A percentile compares a stretch with the other conserved stretches of the same genome.
phyloP scores from a whole-genome alignment of 306 rosid genomes.

The Prosopis cineraria region DNA sequence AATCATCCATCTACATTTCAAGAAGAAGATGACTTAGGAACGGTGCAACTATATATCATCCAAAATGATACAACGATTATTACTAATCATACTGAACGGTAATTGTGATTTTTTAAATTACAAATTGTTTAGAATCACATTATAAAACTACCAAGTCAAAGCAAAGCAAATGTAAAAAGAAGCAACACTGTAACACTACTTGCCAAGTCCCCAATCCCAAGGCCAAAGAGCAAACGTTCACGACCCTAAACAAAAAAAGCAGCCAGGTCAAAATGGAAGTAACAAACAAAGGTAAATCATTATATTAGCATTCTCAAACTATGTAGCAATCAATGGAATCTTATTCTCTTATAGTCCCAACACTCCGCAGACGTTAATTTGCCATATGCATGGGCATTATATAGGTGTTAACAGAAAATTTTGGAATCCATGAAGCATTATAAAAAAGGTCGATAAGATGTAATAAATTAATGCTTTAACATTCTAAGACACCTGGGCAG shows the following conservation, averaged over 20 bases:
- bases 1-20: constrained; percentile 92
- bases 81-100: background rate
- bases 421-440: constrained; percentile 1
- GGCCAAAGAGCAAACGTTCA: constrained; percentile 64
- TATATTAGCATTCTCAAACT: background rate
- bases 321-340: background rate
- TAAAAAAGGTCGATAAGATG: background rate
- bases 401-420: background rate
- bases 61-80: constrained; percentile 32
- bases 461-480: background rate
- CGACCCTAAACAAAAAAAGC: constrained; percentile 77
- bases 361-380: constrained; percentile 1
- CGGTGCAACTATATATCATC: constrained; percentile 17
- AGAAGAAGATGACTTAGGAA: constrained; percentile 40
- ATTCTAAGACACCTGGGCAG: background rate
- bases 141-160: constrained; percentile 33
- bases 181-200: constrained; percentile 34
- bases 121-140: constrained; percentile 26
- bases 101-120: background rate
- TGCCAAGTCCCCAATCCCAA: constrained; percentile 63
- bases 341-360: background rate
- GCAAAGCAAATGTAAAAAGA: constrained; percentile 37
- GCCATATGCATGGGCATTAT: constrained; percentile 8
- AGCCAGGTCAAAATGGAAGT: constrained; percentile 49
- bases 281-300: constrained; percentile 16